Evolutionary conservation across 2,329 filamentous ascomycete species (phyloP), one percentile per base, ranked within the genome.

Genomic region (Aspergillus fumigatiaffinis): DNA sequence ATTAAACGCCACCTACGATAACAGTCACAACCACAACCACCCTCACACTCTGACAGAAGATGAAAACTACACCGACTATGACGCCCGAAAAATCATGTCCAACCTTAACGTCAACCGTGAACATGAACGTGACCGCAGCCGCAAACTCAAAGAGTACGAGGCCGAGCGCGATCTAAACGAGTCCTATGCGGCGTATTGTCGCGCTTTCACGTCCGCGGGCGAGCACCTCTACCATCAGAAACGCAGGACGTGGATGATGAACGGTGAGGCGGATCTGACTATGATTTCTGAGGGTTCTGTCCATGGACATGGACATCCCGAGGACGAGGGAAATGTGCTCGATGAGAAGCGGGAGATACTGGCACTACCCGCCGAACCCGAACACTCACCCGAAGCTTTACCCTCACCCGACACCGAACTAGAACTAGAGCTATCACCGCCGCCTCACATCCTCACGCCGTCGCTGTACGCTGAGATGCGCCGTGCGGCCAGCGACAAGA

Each of bases 101-200:
- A 26, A 48, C 9, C 26, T n/a, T 12, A 20, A 41, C 3, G 20
- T 26, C 25, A 6, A 26, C 25, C 25, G 25, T 26, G 5, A 26
- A 7, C 25, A 2, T 26, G 25, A 1, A 7, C 25, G 6, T 7
- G 5, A 26, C 25, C 25, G 25, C 25, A 26, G 9, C n/a, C 42
- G 32, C 32, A 38, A 38, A 2, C 0, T 12, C 1, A 12, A 4
- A 4, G 28, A 29, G 1, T 29, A 12, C 28, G 28, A 29, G 28
- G 28, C 28, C 10, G 23, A 29, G n/a, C 14, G 26, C n/a, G 7
- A 51, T 12, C 41, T 57, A 4, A 12, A 28, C 1, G 50, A 50
- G 14, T 57, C 54, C 6, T 65, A 62, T 12, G 58, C 60, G 17
- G 58, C 60, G 4, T 62, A 57, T 25, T 60, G 56, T 32, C 55